phyloP scores from a whole-genome alignment of 2,329 filamentous ascomycete species.

The Colletotrichum lupini region DNA sequence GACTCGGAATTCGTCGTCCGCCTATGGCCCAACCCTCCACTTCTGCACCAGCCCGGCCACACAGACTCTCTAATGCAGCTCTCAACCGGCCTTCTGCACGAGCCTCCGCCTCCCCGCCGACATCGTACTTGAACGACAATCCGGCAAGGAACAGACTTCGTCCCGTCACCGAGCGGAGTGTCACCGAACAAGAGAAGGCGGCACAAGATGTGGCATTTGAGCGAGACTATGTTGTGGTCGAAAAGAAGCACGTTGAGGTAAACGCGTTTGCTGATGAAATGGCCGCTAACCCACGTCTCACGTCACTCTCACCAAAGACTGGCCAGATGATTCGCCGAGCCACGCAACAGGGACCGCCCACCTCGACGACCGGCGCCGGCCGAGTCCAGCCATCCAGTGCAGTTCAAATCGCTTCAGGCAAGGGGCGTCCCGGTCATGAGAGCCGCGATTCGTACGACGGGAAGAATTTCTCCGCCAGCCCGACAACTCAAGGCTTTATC shows the following conservation, averaged over 20 bases:
- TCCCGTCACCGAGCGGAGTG: conserved; percentile 41
- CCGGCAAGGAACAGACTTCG: conserved; percentile 43
- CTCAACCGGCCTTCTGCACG: conserved; percentile 45
- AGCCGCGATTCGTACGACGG: conserved; percentile 82
- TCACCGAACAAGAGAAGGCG: conserved; percentile 75
- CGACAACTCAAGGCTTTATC: conserved; percentile 88
- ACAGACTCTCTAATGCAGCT: conserved; percentile 54
- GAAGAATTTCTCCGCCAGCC: conserved; percentile 74
- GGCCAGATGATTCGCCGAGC: conserved; percentile 78
- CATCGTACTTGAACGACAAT: conserved; percentile 49
- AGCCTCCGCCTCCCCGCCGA: conserved; percentile 47
- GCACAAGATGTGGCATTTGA: conserved; percentile 92
- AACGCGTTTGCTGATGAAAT: conserved; percentile 97
- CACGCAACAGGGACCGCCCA: conserved; percentile 80
- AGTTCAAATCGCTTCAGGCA: conserved; percentile 78
- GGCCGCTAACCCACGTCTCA: conserved; percentile 80
- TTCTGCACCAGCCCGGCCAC: conserved; percentile 59
- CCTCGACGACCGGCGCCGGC: conserved; percentile 76
- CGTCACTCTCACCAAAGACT: conserved; percentile 62
- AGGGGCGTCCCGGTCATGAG: conserved; percentile 73
- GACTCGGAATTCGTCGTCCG: conserved; percentile 64
- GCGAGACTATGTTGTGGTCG: conserved; percentile 94
- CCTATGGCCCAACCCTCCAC: conserved; percentile 57
- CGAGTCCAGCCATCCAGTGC: conserved; percentile 75
- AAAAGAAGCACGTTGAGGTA: conserved; percentile 94